These are phyloP conservation scores for Kwoniella bestiolae DNA, from an alignment of 768 basidiomycete species.

Conservation along the genomic window DNA sequence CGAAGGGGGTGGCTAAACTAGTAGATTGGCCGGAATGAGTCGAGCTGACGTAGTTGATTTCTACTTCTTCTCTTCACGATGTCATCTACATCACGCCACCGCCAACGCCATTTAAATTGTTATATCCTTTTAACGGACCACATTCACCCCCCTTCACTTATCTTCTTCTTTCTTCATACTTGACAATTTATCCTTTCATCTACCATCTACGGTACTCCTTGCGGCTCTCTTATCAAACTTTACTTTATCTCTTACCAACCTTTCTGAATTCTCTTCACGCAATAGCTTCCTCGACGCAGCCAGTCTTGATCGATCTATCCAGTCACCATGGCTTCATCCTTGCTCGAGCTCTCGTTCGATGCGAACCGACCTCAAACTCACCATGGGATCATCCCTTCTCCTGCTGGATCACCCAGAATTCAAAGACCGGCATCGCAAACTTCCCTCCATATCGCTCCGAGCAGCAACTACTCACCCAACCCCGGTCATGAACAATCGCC, in stretches of 20 bases:
- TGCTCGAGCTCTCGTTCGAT: slow-evolving; percentile 27
- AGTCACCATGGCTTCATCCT: slow-evolving; percentile 27
- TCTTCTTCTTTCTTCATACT: slow-evolving; percentile 21
- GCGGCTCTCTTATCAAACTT: slow-evolving; percentile 22
- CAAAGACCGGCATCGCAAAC: slow-evolving; percentile 39
- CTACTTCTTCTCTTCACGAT: neutral
- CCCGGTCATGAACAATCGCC: slow-evolving; percentile 16
- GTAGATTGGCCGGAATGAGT: slow-evolving; percentile 14
- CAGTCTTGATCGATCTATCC: neutral
- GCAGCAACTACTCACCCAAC: slow-evolving; percentile 23
- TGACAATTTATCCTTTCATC: slow-evolving; percentile 39
- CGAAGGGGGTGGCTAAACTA: slow-evolving; percentile 36
- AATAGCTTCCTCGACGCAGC: neutral
- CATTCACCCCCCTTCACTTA: slow-evolving; percentile 19
- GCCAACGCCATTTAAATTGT: slow-evolving; percentile 16
- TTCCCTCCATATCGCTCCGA: slow-evolving; percentile 38
- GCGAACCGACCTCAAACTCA: slow-evolving; percentile 39
- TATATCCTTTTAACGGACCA: slow-evolving; percentile 34
- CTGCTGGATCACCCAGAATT: slow-evolving; percentile 38
- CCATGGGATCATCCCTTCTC: slow-evolving; percentile 42
- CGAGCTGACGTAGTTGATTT: slow-evolving; percentile 27
- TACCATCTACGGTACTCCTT: slow-evolving; percentile 30
- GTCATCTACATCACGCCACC: slow-evolving; percentile 9
- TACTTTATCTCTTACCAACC: slow-evolving; percentile 4
- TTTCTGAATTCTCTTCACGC: neutral